Evolutionary conservation across 768 basidiomycete genomes (phyloP).

Genomic region (Mycena polygramma): DNA sequence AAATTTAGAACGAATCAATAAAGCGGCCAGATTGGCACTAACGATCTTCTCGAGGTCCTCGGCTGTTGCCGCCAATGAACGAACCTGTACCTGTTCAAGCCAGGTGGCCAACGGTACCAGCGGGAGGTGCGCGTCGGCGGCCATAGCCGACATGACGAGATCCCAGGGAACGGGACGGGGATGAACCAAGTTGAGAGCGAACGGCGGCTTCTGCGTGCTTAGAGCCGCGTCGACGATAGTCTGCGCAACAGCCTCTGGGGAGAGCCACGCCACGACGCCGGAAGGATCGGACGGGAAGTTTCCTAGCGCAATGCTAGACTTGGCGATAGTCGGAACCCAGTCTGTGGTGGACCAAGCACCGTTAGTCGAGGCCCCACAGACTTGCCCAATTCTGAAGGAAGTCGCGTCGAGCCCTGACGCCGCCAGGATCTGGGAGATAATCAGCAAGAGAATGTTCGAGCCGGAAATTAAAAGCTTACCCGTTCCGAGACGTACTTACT

Average conservation of each 20-base stretch:
- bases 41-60: constrained; percentile 23
- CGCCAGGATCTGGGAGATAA: constrained; percentile 44
- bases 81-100: constrained; percentile 11
- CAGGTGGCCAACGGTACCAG: constrained; percentile 20
- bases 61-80: neutral
- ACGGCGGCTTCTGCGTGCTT: constrained; percentile 32
- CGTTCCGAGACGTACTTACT: constrained; percentile 52
- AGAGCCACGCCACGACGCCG: constrained; percentile 52
- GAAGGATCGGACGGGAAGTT: constrained; percentile 26
- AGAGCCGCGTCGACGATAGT: constrained; percentile 50
- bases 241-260: constrained; percentile 49
- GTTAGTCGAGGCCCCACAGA: constrained; percentile 39
- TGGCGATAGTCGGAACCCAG: constrained; percentile 47
- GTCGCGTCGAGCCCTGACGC: constrained; percentile 48
- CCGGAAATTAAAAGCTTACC: constrained; percentile 34
- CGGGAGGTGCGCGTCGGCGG: constrained; percentile 16
- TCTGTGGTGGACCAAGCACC: constrained; percentile 50
- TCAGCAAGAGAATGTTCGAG: constrained; percentile 30
- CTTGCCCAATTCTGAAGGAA: constrained; percentile 44
- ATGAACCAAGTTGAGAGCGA: constrained; percentile 53
- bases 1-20: neutral
- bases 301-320: constrained; percentile 38
- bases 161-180: constrained; percentile 50
- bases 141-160: constrained; percentile 42
- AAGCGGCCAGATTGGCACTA: neutral